phyloP scores from a whole-genome alignment of 192 early-diverging fungal species.

The Coemansia sp. region DNA sequence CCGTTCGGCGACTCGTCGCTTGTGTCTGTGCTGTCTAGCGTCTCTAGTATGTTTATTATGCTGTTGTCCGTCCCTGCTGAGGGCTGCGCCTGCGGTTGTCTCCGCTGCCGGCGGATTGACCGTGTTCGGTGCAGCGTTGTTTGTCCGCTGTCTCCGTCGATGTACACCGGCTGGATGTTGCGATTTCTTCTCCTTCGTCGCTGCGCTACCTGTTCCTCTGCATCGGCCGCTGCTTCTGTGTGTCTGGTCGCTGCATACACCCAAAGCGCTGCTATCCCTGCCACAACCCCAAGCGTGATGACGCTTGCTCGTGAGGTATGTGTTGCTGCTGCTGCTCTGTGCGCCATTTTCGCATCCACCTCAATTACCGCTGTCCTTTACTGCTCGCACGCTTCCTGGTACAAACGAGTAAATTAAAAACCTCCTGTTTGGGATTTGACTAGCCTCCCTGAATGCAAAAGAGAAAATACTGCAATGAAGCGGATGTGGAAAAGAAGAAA shows the following conservation, averaged over 20 bases:
- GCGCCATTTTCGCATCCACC: background rate
- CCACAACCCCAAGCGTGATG: slow-evolving; percentile 33
- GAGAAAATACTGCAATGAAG: no score
- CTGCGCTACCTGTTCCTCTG: background rate
- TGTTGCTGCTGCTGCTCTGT: background rate
- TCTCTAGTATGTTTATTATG: background rate
- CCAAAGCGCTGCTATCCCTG: slow-evolving; percentile 41
- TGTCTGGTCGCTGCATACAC: slow-evolving; percentile 31
- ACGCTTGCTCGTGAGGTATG: slow-evolving; percentile 41
- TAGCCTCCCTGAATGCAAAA: no score
- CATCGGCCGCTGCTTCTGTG: background rate
- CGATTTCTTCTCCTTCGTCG: slow-evolving; percentile 24
- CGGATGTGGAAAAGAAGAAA: background rate
- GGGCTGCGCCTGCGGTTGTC: slow-evolving; percentile 9
- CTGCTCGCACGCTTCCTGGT: background rate
- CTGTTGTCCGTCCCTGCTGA: background rate
- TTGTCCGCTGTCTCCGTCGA: slow-evolving; percentile 2
- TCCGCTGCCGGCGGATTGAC: slow-evolving; percentile 43
- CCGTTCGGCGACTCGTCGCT: background rate
- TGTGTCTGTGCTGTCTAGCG: background rate
- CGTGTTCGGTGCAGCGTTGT: slow-evolving; percentile 29
- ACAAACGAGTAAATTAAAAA: background rate
- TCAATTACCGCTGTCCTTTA: background rate
- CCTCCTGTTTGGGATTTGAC: no score
- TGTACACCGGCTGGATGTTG: background rate